Conservation (phyloP, 1,284 basidiomycete species). For the Sanguinoderma infundibulare region DNA sequence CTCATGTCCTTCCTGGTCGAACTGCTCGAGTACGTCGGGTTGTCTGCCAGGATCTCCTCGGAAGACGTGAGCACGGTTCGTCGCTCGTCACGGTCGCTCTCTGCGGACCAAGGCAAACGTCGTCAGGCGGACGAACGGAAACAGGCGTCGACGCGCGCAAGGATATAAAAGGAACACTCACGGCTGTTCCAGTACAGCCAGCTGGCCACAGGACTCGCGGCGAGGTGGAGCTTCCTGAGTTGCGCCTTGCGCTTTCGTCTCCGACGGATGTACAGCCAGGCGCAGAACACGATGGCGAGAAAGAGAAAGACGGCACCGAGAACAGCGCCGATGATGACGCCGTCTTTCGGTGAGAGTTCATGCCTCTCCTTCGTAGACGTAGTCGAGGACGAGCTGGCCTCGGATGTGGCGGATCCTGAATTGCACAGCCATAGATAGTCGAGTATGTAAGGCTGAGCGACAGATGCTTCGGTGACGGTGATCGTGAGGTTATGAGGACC, state of each 20-base stretch:
- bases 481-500: conserved; percentile 43
- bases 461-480: conserved; percentile 35
- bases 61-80: conserved; percentile 43
- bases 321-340: conserved; percentile 21
- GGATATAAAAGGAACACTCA: conserved; percentile 2
- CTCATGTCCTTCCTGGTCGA: background rate
- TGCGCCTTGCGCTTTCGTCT: conserved; percentile 3
- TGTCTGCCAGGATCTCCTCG: conserved; percentile 45
- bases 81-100: background rate
- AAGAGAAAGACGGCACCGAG: conserved; percentile 20
- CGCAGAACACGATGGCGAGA: conserved; percentile 15
- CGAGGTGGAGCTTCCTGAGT: conserved; percentile 12
- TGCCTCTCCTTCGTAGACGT: background rate
- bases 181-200: conserved; percentile 29
- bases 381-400: background rate
- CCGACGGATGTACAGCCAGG: conserved; percentile 19
- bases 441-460: conserved; percentile 42
- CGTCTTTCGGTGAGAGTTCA: background rate
- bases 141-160: too few relatives aligned
- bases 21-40: conserved; percentile 32
- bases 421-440: conserved; percentile 41
- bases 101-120: background rate
- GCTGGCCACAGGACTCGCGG: conserved; percentile 26
- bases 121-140: background rate
- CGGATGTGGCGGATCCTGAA: conserved; percentile 12